A percentile compares a stretch with the other conserved stretches of the same genome.
phyloP scores from a whole-genome alignment of 2,329 filamentous ascomycete genomes.

The Biscogniauxia marginata region DNA sequence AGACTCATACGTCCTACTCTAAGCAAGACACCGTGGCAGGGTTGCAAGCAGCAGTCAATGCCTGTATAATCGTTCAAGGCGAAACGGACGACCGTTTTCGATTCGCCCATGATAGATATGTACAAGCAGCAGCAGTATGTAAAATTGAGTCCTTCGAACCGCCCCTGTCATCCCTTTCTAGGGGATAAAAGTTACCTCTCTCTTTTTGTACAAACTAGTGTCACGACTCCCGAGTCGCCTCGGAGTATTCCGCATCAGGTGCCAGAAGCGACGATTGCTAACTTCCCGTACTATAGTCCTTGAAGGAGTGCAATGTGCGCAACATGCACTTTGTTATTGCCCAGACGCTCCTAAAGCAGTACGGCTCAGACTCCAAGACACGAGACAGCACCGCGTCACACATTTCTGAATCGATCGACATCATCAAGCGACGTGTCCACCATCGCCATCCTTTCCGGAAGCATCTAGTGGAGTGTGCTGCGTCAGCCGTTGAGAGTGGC shows the following conservation, averaged over 20 bases:
- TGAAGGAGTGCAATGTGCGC: constrained; percentile 66
- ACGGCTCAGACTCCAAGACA: constrained; percentile 56
- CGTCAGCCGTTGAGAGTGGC: constrained; percentile 76
- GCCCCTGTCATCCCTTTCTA: not conserved
- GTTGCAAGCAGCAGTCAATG: constrained; percentile 76
- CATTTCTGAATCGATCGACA: constrained; percentile 72
- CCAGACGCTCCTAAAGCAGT: constrained; percentile 74
- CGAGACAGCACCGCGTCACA: constrained; percentile 77
- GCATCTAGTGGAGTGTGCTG: constrained; percentile 75
- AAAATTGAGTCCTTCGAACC: not conserved
- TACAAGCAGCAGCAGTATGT: constrained; percentile 62
- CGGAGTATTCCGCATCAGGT: not conserved
- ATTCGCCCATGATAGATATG: constrained; percentile 86
- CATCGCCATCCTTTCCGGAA: constrained; percentile 68
- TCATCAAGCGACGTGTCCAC: constrained; percentile 66
- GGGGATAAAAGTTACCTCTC: not conserved
- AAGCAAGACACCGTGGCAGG: constrained; percentile 71
- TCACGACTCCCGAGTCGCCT: not conserved
- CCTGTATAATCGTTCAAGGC: constrained; percentile 77
- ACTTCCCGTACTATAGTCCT: constrained; percentile 34
- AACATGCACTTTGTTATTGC: constrained; percentile 93
- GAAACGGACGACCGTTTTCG: constrained; percentile 84
- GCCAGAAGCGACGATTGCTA: not conserved
- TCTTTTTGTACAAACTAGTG: not conserved
- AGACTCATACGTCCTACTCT: constrained; percentile 50